Base-by-base conservation (phyloP, 176 grass and related monocot genomes). In the Dendrocalamus sinicus region DNA sequence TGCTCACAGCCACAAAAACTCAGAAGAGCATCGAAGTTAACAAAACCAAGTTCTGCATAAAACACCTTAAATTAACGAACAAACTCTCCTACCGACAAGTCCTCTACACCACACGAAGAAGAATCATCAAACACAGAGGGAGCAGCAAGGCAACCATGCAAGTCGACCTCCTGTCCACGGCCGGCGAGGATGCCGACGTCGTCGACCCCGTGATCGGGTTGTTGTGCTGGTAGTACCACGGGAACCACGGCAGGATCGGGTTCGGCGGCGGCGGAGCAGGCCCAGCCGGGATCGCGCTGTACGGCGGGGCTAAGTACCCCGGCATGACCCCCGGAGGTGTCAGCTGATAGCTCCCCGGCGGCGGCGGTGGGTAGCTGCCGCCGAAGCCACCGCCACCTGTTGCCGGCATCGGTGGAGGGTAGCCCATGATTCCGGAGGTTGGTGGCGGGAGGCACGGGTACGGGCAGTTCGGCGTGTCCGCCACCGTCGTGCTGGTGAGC, bases 371-470 rank as follows among this genome's bases (percentile, higher is more conserved):
- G 20, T 84, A 83, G 77, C 19, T 75, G 11, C 83, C 73, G 48
- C 76, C 74, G 16, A 81, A 73, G 32, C 39, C 65, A 52, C 44
- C 66, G 55, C 37, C 81, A 9, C 63, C 83, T 12, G 73, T 32
- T 6, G 59, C 54, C 37, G 85, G 35, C 23, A 43, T 85, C 4
- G 91, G 91, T 26, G 91, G 88, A 24, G 81, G 76, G 88, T 90
- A 90, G 82, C 67, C 77, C 32, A 43, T 10, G 14, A 75, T 72
- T 7, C 73, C 77, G 1, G 78, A 47, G 66, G 41, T 70, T 4
- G 85, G 91, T 48, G 91, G 86, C 9, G 88, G 91, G 11, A 89
- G 91, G 85, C 88, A 93, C 17, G 90, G 90, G 83, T 92, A 92
- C 12, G 87, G 87, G 48, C 90, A 92, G 23, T 86, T 79, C 10